A percentile compares a stretch with the other conserved stretches of the same genome.
Evolutionary conservation across 2,329 filamentous ascomycete species (phyloP).

Genomic region (Aspergillus bombycis): DNA sequence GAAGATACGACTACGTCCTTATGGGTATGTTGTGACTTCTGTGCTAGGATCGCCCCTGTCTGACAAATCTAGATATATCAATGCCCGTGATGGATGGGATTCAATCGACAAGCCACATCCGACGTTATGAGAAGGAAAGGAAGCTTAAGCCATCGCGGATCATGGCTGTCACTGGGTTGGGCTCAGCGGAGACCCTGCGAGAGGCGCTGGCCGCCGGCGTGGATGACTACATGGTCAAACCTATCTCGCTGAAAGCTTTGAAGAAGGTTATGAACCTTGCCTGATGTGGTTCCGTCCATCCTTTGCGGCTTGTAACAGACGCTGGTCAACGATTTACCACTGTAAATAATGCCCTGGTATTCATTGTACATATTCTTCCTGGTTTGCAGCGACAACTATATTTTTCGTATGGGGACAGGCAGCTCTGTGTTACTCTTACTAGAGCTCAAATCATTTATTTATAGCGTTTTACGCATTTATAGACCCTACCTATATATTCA

Average conservation of each 20-base stretch:
- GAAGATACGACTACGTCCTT: conserved; percentile 38
- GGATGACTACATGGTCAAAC: conserved; percentile 37
- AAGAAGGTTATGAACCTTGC: conserved; percentile 32
- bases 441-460: no score
- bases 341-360: neutral
- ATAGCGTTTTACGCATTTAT: no score
- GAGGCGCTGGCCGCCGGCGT: conserved; percentile 34
- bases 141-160: conserved; percentile 26
- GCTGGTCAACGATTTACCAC: neutral
- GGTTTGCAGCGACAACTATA: neutral
- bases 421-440: no score
- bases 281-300: conserved; percentile 11
- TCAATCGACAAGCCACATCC: conserved; percentile 45
- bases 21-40: conserved; percentile 30
- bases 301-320: neutral
- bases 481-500: no score
- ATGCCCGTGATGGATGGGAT: conserved; percentile 52
- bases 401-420: neutral
- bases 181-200: conserved; percentile 34
- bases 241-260: conserved; percentile 33
- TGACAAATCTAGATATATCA: conserved; percentile 41
- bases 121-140: conserved; percentile 35
- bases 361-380: neutral
- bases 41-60: neutral
- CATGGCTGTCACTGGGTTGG: conserved; percentile 37